phyloP scores from a whole-genome alignment of 306 rosid species.

The Castanospermum australe region DNA sequence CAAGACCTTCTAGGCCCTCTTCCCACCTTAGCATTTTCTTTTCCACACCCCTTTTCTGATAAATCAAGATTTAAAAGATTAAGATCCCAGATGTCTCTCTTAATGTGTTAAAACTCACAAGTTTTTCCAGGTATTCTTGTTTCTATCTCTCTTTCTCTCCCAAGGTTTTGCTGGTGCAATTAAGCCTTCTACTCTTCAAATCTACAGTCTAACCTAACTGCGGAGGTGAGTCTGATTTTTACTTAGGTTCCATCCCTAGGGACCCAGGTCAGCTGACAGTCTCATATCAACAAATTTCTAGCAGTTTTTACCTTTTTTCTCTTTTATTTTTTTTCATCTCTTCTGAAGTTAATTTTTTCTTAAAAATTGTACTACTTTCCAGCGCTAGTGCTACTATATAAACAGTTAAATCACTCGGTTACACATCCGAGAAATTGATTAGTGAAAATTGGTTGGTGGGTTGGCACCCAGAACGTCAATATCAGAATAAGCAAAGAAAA shows the following conservation, averaged over 20 bases:
- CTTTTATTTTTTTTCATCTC: neutral
- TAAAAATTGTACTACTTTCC: neutral
- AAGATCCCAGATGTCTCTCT: constrained; percentile 11
- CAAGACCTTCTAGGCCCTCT: constrained; percentile 36
- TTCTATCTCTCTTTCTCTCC: neutral
- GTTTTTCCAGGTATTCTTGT: neutral
- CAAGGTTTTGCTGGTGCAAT: constrained; percentile 36
- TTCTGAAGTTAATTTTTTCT: neutral
- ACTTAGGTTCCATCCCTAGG: constrained; percentile 31
- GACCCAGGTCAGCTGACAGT: constrained; percentile 35
- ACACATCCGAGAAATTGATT: constrained; percentile 38
- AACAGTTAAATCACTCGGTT: constrained; percentile 41
- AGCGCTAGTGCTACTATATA: constrained; percentile 20
- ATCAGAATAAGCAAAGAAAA: constrained; percentile 39
- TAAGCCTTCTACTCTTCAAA: constrained; percentile 35
- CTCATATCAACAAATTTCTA: constrained; percentile 4
- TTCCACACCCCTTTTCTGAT: constrained; percentile 17
- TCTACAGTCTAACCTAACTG: constrained; percentile 11
- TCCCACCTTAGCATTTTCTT: neutral
- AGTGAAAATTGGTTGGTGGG: constrained; percentile 62
- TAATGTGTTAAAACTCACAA: constrained; percentile 31
- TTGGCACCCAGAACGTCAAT: constrained; percentile 54
- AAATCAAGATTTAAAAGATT: neutral
- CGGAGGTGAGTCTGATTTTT: constrained; percentile 35
- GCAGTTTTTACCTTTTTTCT: neutral